These are phyloP conservation scores for Nymphaea colorata DNA, from an alignment of 164 flowering plant genomes.

Conservation along the genomic window DNA sequence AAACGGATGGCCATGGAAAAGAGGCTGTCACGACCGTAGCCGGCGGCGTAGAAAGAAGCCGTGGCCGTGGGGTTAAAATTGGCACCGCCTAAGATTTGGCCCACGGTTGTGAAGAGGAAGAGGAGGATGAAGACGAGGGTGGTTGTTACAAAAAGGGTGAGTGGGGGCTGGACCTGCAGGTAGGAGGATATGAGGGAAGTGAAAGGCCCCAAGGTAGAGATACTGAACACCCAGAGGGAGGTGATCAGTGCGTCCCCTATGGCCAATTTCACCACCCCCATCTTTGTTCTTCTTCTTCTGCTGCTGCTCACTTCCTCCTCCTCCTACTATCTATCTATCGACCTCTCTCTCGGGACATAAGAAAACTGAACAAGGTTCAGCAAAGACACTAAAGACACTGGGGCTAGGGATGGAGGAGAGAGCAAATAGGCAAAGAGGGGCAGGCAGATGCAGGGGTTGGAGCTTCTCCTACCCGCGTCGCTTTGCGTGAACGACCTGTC, in stretches of 20 bases:
- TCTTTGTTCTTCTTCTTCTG: slow-evolving; percentile 1
- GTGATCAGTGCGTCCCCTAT: slow-evolving; percentile 51
- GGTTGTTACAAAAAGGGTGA: slow-evolving; percentile 22
- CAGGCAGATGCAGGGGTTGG: no score
- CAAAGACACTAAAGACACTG: no score
- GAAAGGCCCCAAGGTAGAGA: slow-evolving; percentile 32
- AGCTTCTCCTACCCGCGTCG: no score
- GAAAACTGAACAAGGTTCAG: no score
- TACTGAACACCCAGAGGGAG: slow-evolving; percentile 57
- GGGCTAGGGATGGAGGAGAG: no score
- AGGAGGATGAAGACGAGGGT: slow-evolving; percentile 29
- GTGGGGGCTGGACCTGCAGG: slow-evolving; percentile 23
- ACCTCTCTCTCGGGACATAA: background rate
- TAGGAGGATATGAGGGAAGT: slow-evolving; percentile 28
- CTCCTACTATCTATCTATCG: background rate
- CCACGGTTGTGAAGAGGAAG: slow-evolving; percentile 37
- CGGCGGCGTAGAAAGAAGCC: slow-evolving; percentile 69
- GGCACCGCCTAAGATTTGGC: slow-evolving; percentile 55
- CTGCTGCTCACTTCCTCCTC: background rate
- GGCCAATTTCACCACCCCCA: slow-evolving; percentile 24
- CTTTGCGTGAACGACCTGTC: no score
- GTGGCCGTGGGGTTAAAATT: slow-evolving; percentile 67
- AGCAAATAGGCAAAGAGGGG: no score
- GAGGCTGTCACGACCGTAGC: slow-evolving; percentile 38
- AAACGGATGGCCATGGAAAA: slow-evolving; percentile 65